Conservation (phyloP, 768 basidiomycete genomes). For the Tylopilus rubrobrunneus region DNA sequence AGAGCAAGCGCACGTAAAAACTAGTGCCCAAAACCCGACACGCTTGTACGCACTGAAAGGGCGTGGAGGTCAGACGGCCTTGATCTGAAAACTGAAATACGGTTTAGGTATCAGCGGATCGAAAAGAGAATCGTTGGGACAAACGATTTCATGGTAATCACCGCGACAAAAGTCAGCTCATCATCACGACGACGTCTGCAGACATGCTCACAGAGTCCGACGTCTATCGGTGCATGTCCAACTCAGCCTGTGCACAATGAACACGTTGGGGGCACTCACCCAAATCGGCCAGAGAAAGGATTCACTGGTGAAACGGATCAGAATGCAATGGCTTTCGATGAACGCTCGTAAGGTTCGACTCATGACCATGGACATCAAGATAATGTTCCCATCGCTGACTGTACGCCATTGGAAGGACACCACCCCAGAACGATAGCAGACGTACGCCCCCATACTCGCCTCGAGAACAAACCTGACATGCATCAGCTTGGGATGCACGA, state of each 20-base stretch:
- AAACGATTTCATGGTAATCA: conserved; percentile 51
- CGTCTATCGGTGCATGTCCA: neutral
- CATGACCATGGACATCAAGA: conserved; percentile 45
- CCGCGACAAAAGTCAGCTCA: conserved; percentile 25
- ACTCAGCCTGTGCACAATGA: neutral
- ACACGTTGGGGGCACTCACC: conserved; percentile 30
- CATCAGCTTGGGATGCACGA: neutral
- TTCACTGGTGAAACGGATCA: conserved; percentile 22
- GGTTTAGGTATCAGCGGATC: neutral
- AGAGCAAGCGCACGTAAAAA: conserved; percentile 28
- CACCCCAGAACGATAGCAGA: neutral
- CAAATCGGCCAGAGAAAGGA: conserved; percentile 43
- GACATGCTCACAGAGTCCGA: conserved; percentile 10
- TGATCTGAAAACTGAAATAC: conserved; percentile 36
- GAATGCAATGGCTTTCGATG: neutral
- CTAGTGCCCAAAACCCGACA: neutral
- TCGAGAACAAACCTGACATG: conserved; percentile 41
- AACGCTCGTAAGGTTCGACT: conserved; percentile 17
- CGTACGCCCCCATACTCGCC: conserved; percentile 49
- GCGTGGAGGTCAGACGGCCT: conserved; percentile 33
- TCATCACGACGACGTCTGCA: neutral
- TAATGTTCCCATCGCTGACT: conserved; percentile 41
- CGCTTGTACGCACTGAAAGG: conserved; percentile 34
- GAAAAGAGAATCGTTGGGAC: conserved; percentile 9
- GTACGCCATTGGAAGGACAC: conserved; percentile 27